phyloP scores from a whole-genome alignment of 2,329 filamentous ascomycete genomes.

The Fusarium solani-melongenae region DNA sequence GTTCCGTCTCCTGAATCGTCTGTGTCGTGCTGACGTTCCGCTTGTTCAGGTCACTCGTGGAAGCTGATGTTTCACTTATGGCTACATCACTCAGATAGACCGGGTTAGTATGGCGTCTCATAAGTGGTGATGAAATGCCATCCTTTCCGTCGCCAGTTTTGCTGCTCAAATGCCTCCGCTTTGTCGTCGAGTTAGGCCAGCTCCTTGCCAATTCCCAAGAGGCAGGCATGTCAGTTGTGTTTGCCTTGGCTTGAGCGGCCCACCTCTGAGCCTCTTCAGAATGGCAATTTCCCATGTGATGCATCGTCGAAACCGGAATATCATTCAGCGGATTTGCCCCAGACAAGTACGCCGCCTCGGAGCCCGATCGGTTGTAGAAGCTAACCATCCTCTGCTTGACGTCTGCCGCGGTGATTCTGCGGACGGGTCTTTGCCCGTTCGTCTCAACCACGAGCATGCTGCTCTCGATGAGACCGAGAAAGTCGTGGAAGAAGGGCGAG shows the following conservation, averaged over 20 bases:
- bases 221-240: background rate
- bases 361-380: background rate
- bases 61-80: background rate
- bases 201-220: background rate
- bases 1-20: background rate
- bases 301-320: background rate
- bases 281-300: background rate
- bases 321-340: background rate
- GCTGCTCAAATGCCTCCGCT: background rate
- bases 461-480: background rate
- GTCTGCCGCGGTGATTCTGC: background rate
- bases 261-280: background rate
- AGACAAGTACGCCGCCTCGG: background rate
- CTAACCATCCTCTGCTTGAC: background rate
- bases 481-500: background rate
- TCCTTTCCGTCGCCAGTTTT: background rate
- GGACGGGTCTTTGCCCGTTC: background rate
- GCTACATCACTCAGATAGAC: background rate
- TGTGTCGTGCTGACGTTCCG: background rate
- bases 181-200: background rate
- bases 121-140: background rate
- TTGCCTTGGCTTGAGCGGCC: background rate
- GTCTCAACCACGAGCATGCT: background rate
- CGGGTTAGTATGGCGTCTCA: background rate
- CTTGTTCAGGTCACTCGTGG: background rate